phyloP scores from a whole-genome alignment of 2,329 filamentous ascomycete species.

The Didymella lethalis region DNA sequence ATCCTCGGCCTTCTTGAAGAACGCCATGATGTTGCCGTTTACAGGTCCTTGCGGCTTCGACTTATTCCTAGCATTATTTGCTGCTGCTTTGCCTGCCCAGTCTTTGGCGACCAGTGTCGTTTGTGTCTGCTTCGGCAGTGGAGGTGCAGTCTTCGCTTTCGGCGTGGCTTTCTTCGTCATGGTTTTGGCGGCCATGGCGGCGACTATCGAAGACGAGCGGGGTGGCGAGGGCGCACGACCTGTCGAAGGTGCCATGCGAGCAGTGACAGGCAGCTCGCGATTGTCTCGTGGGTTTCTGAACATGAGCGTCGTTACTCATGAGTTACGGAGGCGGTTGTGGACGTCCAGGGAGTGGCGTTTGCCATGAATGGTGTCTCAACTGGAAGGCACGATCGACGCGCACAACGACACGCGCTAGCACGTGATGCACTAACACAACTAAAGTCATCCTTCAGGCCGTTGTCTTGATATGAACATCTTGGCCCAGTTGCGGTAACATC shows the following conservation, averaged over 20 bases:
- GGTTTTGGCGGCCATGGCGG: constrained; percentile 36
- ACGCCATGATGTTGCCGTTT: constrained; percentile 62
- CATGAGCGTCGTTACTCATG: constrained; percentile 48
- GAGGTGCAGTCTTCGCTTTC: constrained; percentile 24
- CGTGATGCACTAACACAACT: constrained; percentile 10
- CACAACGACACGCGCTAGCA: constrained; percentile 20
- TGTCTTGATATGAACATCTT: too few species aligned
- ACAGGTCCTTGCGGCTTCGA: constrained; percentile 50
- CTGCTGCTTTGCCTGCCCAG: constrained; percentile 45
- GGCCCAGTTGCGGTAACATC: too few species aligned
- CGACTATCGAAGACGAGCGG: constrained; percentile 27
- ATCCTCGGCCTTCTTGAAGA: constrained; percentile 62
- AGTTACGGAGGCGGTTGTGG: neutral
- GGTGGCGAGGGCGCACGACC: constrained; percentile 64
- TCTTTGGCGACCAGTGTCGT: constrained; percentile 45
- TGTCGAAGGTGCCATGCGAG: constrained; percentile 54
- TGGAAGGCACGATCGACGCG: constrained; percentile 12
- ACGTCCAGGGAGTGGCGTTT: neutral
- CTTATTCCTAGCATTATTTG: constrained; percentile 46
- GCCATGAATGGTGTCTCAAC: neutral
- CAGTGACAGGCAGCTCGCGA: constrained; percentile 42
- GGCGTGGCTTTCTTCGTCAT: constrained; percentile 32
- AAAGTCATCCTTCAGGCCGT: neutral
- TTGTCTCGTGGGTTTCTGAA: constrained; percentile 65
- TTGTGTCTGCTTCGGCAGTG: constrained; percentile 41